Evolutionary conservation across 2,329 filamentous ascomycete species (phyloP).

Genomic region (Akanthomyces uredinophilus): DNA sequence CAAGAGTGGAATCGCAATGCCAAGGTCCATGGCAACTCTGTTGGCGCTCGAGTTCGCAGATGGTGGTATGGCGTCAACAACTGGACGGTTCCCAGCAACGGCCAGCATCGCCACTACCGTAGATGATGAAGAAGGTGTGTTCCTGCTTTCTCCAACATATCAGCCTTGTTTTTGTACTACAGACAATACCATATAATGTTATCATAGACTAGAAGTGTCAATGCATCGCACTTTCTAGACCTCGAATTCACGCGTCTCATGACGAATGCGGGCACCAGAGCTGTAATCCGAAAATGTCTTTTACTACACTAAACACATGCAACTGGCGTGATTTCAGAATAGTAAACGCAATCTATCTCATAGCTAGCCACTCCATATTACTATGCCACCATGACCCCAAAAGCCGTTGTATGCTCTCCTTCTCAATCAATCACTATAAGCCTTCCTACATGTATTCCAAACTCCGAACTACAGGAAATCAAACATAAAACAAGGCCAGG

Average conservation of each 20-base stretch:
- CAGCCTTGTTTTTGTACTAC: neutral
- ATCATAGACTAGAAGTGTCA: neutral
- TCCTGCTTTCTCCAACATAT: neutral
- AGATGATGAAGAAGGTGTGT: conserved; percentile 2
- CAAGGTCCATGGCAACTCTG: conserved; percentile 67
- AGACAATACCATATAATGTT: neutral
- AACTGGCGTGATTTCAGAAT: neutral
- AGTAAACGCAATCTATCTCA: neutral
- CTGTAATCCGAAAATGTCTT: neutral
- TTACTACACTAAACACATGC: neutral
- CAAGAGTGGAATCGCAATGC: conserved; percentile 80
- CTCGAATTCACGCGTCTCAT: too few relatives aligned
- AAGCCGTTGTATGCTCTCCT: neutral
- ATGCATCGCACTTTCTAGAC: neutral
- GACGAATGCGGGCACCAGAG: neutral
- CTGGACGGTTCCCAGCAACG: conserved; percentile 59
- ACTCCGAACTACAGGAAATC: conserved; percentile 17
- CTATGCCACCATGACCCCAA: neutral
- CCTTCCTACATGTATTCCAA: conserved; percentile 10
- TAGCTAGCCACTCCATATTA: neutral
- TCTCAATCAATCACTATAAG: neutral
- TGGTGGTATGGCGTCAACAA: conserved; percentile 98
- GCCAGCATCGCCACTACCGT: conserved; percentile 4
- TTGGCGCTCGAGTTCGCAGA: conserved; percentile 71
- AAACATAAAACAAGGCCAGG: conserved; percentile 17